phyloP scores from a whole-genome alignment of 2,329 filamentous ascomycete species.

The Pseudogymnoascus sp. region DNA sequence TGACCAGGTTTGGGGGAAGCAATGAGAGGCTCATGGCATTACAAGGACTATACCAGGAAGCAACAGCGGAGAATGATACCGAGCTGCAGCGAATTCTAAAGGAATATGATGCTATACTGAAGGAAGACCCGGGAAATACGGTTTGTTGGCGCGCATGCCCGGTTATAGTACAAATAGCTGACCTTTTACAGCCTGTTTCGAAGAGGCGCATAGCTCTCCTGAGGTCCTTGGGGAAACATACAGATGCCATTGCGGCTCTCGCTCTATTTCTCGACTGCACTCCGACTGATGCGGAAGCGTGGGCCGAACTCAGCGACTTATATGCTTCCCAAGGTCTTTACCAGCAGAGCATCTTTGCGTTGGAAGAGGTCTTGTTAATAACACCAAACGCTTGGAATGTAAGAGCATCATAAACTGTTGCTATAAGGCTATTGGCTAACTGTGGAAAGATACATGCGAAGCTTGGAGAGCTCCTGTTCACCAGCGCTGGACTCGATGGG shows the following conservation, averaged over 20 bases:
- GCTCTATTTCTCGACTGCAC: conserved; percentile 70
- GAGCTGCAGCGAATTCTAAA: conserved; percentile 63
- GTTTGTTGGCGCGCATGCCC: conserved; percentile 40
- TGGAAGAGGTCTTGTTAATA: conserved; percentile 84
- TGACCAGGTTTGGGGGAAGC: conserved; percentile 68
- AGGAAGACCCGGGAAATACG: conserved; percentile 69
- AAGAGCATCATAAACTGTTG: conserved; percentile 30
- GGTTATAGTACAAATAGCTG: conserved; percentile 24
- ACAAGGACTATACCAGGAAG: conserved; percentile 76
- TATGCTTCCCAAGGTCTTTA: conserved; percentile 75
- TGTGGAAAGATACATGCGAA: conserved; percentile 69
- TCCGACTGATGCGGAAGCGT: conserved; percentile 86
- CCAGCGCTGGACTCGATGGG: conserved; percentile 47
- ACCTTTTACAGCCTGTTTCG: conserved; percentile 57
- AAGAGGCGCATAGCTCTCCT: conserved; percentile 80
- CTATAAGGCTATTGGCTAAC: conserved; percentile 25
- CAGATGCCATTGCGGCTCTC: conserved; percentile 69
- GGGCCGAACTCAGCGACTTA: conserved; percentile 83
- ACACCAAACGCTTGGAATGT: conserved; percentile 95
- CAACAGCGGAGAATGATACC: conserved; percentile 58
- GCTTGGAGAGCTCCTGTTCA: conserved; percentile 74
- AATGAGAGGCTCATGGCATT: conserved; percentile 86
- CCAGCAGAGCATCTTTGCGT: conserved; percentile 74
- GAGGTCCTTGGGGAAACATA: conserved; percentile 58
- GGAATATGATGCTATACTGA: conserved; percentile 69